Conservation (phyloP, 1,284 basidiomycete genomes). For the Tilletia setariae region DNA sequence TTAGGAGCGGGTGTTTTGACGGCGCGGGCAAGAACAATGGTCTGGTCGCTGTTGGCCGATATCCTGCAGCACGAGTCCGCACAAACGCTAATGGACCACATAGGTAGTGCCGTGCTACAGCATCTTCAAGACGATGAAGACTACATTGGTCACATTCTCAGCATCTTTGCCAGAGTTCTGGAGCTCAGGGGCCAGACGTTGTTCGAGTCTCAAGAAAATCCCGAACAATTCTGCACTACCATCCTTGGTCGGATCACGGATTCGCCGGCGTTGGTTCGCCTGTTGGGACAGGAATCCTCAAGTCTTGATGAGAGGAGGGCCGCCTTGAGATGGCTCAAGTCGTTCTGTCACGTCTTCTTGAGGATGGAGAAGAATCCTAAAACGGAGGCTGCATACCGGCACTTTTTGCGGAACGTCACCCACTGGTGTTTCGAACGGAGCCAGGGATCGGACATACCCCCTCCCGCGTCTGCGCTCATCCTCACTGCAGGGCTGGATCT, state of each 20-base stretch:
- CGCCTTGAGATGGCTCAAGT: slow-evolving; percentile 29
- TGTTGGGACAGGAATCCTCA: neutral
- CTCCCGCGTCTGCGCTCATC: neutral
- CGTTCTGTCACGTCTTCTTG: slow-evolving; percentile 8
- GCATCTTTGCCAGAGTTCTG: neutral
- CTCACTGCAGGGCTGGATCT: neutral
- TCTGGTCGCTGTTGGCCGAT: neutral
- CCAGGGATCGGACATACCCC: slow-evolving; percentile 38
- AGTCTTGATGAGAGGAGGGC: too few species aligned
- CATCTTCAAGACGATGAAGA: slow-evolving; percentile 9
- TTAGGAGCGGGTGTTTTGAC: neutral
- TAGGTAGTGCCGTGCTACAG: neutral
- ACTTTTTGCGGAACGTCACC: slow-evolving; percentile 41
- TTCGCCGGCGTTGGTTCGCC: slow-evolving; percentile 28
- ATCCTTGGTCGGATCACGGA: slow-evolving; percentile 3
- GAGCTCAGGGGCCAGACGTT: neutral
- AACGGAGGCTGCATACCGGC: slow-evolving; percentile 28
- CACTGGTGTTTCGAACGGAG: slow-evolving; percentile 46
- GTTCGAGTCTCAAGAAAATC: neutral
- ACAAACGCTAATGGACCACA: neutral
- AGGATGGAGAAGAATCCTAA: neutral
- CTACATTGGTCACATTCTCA: neutral
- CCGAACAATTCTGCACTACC: neutral
- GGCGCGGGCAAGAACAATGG: neutral
- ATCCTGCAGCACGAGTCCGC: neutral